Conservation (phyloP, 331 rosid genomes). For the Pyracantha coccinea region DNA sequence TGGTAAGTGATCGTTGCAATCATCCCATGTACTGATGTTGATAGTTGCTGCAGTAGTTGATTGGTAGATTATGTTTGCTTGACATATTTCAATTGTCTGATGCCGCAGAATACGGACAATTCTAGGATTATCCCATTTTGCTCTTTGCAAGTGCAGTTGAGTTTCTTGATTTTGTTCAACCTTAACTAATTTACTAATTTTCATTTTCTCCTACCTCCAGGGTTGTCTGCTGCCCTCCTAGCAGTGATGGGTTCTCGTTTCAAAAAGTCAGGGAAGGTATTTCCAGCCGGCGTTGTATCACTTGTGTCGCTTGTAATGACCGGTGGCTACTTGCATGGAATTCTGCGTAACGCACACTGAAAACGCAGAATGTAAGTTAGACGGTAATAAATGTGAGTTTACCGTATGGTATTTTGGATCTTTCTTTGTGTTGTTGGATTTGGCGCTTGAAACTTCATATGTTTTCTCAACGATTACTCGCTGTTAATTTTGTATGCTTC, state of each 20-base stretch:
- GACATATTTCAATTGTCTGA: not conserved
- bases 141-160: not conserved
- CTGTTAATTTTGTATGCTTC: not conserved
- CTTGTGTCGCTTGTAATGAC: constrained; percentile 83
- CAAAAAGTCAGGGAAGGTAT: constrained; percentile 83
- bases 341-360: constrained; percentile 70
- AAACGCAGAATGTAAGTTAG: not conserved
- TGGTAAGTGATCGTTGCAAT: constrained; percentile 47
- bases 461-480: not conserved
- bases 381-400: not conserved
- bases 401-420: not conserved
- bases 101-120: too few relatives aligned
- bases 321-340: constrained; percentile 93
- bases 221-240: constrained; percentile 84
- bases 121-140: not conserved
- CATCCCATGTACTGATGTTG: not conserved
- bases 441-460: not conserved
- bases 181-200: not conserved
- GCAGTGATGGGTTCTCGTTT: constrained; percentile 94
- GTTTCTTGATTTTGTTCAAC: not conserved
- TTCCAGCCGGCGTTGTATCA: constrained; percentile 97
- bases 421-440: not conserved
- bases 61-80: not conserved
- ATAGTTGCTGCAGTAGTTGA: not conserved
- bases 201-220: constrained; percentile 21